Evolutionary conservation across 2,329 filamentous ascomycete genomes (phyloP).

Genomic region (Aspergillus pseudoterreus): DNA sequence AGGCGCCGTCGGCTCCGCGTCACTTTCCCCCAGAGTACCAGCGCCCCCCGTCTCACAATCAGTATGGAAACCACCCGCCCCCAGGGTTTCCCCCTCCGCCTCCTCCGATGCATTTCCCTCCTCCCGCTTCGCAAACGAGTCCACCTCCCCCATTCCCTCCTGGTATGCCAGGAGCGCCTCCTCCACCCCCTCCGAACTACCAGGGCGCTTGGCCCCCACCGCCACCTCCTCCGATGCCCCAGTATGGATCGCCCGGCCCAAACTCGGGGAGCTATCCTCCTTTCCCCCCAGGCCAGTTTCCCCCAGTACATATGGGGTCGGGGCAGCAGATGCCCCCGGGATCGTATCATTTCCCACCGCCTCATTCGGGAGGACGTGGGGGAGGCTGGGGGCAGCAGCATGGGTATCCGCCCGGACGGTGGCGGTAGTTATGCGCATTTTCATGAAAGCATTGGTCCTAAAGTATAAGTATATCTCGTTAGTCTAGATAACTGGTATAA

Average conservation of each 20-base stretch:
- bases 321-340: conserved; percentile 29
- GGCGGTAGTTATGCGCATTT: conserved; percentile 7
- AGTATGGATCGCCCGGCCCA: conserved; percentile 11
- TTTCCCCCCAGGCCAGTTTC: conserved; percentile 22
- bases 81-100: conserved; percentile 16
- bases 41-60: conserved; percentile 4
- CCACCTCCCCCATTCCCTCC: conserved; percentile 7
- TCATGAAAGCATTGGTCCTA: neutral
- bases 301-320: conserved; percentile 18
- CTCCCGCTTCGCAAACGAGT: neutral
- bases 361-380: conserved; percentile 23
- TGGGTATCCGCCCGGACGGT: conserved; percentile 14
- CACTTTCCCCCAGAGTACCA: conserved; percentile 30
- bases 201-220: conserved; percentile 35
- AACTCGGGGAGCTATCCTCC: conserved; percentile 8
- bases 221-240: conserved; percentile 27
- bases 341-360: conserved; percentile 31
- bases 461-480: neutral
- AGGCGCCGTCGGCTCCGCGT: conserved; percentile 7
- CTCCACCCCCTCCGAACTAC: conserved; percentile 32
- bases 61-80: conserved; percentile 6
- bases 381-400: conserved; percentile 17
- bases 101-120: conserved; percentile 13
- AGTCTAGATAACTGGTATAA: neutral
- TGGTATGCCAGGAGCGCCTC: conserved; percentile 16